Conservation (phyloP, 2,329 filamentous ascomycete genomes). For the Annulohypoxylon truncatum region DNA sequence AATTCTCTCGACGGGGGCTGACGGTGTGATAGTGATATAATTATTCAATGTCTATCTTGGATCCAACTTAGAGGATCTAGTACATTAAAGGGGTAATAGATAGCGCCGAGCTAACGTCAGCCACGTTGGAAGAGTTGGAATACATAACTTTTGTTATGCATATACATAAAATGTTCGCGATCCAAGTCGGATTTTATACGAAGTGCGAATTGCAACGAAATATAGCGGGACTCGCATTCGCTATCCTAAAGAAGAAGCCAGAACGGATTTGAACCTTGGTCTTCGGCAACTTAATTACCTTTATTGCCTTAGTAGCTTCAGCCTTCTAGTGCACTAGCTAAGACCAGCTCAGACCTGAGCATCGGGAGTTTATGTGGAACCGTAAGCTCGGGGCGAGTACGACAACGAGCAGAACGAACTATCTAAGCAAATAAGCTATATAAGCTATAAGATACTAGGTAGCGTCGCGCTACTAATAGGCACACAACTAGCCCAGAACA, state of each 20-base stretch:
- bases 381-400: background rate
- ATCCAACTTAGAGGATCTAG: background rate
- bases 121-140: background rate
- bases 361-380: constrained; percentile 17
- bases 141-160: background rate
- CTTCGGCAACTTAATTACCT: background rate
- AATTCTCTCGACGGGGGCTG: background rate
- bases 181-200: background rate
- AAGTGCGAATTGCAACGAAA: background rate
- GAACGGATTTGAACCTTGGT: background rate
- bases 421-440: no score
- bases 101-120: background rate
- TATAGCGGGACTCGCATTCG: background rate
- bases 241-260: constrained; percentile 22
- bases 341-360: background rate
- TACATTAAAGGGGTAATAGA: background rate
- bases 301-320: no score
- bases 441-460: no score
- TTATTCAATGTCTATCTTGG: background rate
- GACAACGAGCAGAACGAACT: no score
- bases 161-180: background rate
- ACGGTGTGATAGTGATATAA: background rate
- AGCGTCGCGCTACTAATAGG: no score
- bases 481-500: no score
- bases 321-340: no score